Evolutionary conservation across 2,329 filamentous ascomycete genomes (phyloP).

Genomic region (Fusarium torreyae): DNA sequence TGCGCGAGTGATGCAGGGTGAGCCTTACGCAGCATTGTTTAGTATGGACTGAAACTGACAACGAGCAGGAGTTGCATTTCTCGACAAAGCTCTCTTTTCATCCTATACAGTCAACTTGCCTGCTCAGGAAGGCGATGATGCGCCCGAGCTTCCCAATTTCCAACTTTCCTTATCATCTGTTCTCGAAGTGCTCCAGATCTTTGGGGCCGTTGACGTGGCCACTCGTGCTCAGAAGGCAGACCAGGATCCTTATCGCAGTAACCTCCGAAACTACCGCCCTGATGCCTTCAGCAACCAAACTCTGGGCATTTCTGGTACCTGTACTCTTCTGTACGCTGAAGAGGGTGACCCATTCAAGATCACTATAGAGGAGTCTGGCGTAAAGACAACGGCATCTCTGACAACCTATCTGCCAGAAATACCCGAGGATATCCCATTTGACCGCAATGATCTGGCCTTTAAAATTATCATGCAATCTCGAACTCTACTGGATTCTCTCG

Average conservation of each 20-base stretch:
- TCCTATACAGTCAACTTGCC: slow-evolving; percentile 79
- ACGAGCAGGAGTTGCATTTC: slow-evolving; percentile 72
- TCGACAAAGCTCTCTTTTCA: slow-evolving; percentile 91
- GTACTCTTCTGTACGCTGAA: slow-evolving; percentile 82
- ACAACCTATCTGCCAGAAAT: slow-evolving; percentile 86
- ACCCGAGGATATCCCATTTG: slow-evolving; percentile 88
- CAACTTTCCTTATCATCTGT: slow-evolving; percentile 89
- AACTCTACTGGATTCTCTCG: slow-evolving; percentile 79
- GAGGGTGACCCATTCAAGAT: slow-evolving; percentile 86
- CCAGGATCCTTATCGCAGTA: slow-evolving; percentile 73
- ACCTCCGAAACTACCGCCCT: slow-evolving; percentile 72
- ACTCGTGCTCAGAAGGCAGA: slow-evolving; percentile 71
- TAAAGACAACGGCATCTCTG: slow-evolving; percentile 91
- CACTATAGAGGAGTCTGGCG: slow-evolving; percentile 86
- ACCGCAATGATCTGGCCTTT: slow-evolving; percentile 83
- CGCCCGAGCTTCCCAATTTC: slow-evolving; percentile 75
- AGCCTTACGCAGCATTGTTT: slow-evolving; percentile 35
- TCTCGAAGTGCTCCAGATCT: slow-evolving; percentile 95
- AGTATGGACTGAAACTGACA: slow-evolving; percentile 20
- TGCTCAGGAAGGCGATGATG: slow-evolving; percentile 56
- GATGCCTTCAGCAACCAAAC: slow-evolving; percentile 88
- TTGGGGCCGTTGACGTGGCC: slow-evolving; percentile 83
- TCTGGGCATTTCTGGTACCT: slow-evolving; percentile 87
- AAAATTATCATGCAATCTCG: slow-evolving; percentile 94
- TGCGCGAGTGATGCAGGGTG: slow-evolving; percentile 91